Percentiles rank a stretch among this genome's conserved stretches.
Evolutionary conservation across 1,139 yeast genomes (phyloP).

Genomic region (Sugiyamaella novakii): DNA sequence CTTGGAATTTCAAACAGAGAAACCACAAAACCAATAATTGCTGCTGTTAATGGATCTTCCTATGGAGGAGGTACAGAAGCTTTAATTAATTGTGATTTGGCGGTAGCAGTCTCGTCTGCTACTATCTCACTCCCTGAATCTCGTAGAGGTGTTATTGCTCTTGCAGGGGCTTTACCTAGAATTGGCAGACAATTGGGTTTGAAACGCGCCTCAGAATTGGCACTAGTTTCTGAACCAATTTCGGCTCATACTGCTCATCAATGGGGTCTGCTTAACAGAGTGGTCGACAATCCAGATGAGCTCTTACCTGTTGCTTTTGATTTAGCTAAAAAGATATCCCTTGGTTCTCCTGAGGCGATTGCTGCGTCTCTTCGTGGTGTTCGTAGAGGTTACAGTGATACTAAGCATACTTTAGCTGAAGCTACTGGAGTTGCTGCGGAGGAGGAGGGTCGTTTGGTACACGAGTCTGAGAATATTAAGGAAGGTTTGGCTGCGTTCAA

Average conservation of each 20-base stretch:
- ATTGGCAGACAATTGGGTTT: slow-evolving; percentile 35
- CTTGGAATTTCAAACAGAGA: slow-evolving; percentile 39
- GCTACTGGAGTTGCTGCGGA: slow-evolving; percentile 30
- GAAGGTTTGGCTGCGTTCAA: slow-evolving; percentile 36
- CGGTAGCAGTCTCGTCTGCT: slow-evolving; percentile 37
- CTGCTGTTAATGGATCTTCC: slow-evolving; percentile 39
- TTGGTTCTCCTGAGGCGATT: slow-evolving; percentile 39
- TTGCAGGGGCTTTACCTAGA: slow-evolving; percentile 42
- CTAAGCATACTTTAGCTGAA: slow-evolving; percentile 29
- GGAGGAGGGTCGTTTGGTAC: slow-evolving; percentile 27
- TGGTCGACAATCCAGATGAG: slow-evolving; percentile 32
- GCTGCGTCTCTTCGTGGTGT: slow-evolving; percentile 35
- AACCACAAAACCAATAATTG: slow-evolving; percentile 38
- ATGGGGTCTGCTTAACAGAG: slow-evolving; percentile 39
- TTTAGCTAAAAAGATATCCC: slow-evolving; percentile 32
- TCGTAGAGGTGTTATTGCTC: slow-evolving; percentile 39
- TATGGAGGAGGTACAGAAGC: slow-evolving; percentile 43
- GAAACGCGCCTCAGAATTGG: slow-evolving; percentile 39
- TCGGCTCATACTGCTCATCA: slow-evolving; percentile 34
- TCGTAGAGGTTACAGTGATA: slow-evolving; percentile 35
- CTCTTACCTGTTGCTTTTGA: slow-evolving; percentile 36
- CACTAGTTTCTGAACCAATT: slow-evolving; percentile 39
- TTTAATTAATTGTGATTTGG: slow-evolving; percentile 40
- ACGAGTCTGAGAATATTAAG: slow-evolving; percentile 28
- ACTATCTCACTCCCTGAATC: slow-evolving; percentile 39